Base-by-base conservation (phyloP, 768 basidiomycete genomes). In the Nidularia pulvinata region DNA sequence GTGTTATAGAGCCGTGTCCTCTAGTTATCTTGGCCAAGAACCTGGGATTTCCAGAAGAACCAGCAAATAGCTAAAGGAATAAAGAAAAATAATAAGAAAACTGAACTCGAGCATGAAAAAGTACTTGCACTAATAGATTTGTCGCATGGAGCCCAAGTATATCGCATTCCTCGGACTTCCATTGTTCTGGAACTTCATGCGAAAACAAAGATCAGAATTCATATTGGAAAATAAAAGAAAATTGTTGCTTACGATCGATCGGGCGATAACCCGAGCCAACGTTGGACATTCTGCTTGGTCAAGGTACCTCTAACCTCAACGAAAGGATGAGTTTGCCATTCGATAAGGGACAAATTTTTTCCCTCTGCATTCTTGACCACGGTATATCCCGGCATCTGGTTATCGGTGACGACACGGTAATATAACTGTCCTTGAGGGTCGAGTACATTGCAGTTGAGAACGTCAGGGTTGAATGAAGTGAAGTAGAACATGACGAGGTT, bases 61-160 rank as follows among this genome's bases (percentile, higher is more conserved):
- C 69, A 7, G 75, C 69, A 59, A 78, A 81, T 48, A 88, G 61
- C 85, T 88, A 53, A 9, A 55, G 6, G 22, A 51, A 59, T 46
- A 46, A 45, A 47, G 7, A 46, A 37, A 13, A 56, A n/a, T 5
- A 30, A 25, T 22, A 30, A 14, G 22, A 34, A 33, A 11, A 6
- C 39, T 22, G 19, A 19, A n/a, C 44, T 16, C 42, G 43, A 33
- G 48, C 25, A 42, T 32, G 19, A 49, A 46, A 50, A 39, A 32
- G 51, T 49, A 52, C 81, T 37, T 67, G 85, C 84, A 56, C 78
- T 80, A 46, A 88, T 76, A 49, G 74, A 76, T 48, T 77, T 73
- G 19, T 79, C 77, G 25, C 77, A 64, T 22, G 86, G 84, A 7
- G 74, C 69, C 86, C 85, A 88, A 3, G 72, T 69, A 61, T 84